Base-by-base conservation (phyloP, 768 basidiomycete species). In the Lactifluus rugatus region DNA sequence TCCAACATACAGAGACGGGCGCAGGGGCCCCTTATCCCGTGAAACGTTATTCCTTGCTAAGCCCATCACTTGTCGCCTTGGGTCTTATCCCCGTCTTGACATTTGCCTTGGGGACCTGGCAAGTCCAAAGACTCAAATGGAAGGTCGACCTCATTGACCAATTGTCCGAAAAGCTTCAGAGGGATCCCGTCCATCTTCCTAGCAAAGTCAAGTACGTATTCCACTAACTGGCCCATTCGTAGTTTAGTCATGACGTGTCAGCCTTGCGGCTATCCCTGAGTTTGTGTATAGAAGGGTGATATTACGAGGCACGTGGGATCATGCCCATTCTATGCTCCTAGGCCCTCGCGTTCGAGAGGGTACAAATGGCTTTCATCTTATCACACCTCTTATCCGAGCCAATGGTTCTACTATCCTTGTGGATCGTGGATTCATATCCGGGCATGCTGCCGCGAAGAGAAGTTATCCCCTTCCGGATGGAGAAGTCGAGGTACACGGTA, bases 91-190 rank as follows among this genome's bases (percentile, higher is more conserved):
- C 96, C 1, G 74, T 97, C 60, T 84, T 96, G 68, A 92, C 93
- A 0, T 92, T 93, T 64, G 87, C 79, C 16, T 75, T 99, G 60
- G 95, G 96, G 17, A 81, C 83, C 19, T 98, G 95, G 95, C 96
- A 99, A 72, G 75, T 99, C 32, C 81, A 90, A 65, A 82, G 96
- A 48, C 79, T 98, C 31, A 81, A 89, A 69, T 99, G 96, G 96
- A 99, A 99, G 72, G 76, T 95, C 46, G 81, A 82, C 52, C 77
- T 99, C 51, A 97, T 98, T 61, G 90, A 96, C 63, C 90, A 97
- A 66, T 77, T 98, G 36, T 88, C 96, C 69, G 84, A 89, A 71
- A 95, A 96, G 72, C 73, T 98, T 36, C 79, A 86, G 61, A 76
- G 87, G 16, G 82, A 81, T 32, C 87, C 95, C 0, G 80, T 99